Evolutionary conservation across 495 filamentous ascomycete genomes (phyloP), one percentile per base, ranked within the genome.

Genomic region (Penicillium alfredii): DNA sequence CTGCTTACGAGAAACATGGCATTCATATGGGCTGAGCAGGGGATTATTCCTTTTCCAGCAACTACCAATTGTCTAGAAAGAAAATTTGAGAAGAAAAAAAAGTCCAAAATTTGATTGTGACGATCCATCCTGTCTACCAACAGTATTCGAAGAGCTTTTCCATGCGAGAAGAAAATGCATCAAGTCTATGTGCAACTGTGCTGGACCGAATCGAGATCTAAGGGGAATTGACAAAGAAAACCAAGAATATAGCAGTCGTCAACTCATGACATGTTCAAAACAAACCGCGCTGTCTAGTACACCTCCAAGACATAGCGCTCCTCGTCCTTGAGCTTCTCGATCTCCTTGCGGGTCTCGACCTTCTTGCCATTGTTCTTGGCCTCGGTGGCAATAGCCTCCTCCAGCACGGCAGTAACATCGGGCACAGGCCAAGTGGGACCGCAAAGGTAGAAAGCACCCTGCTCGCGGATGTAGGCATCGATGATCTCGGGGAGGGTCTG

Each of bases 351-450:
- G n/a, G 81, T 69, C 51, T 94, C 88, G 25, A 92, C 75, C 78
- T 86, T 96, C 69, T 79, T 82, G 17, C 80, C 78, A 22, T 60
- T 61, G 35, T 49, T 56, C 68, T 77, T 77, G n/a, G 78, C 84
- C 45, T 93, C 80, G n/a, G 63, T 57, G 22, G 78, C 80, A 46
- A 97, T 87, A 4, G 92, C 92, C 71, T 97, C 92, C 70, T 94
- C 76, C 42, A 98, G 63, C 42, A 97, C 92, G 32, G 78, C 80
- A 7, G 88, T 95, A 15, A 98, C 92, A 66, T 98, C 93, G n/a
- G 92, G 93, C 27, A 98, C 92, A 6, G 92, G 92, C 93, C 93
- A 97, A 11, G 92, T 97, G 11, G 92, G 92, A 31, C 92, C 92
- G 40, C 92, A 98, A 14, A 98, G 79, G 64, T 98, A 98, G 68